Base-by-base conservation (phyloP, 306 rosid genomes). In the Pyrus pyrifolia region DNA sequence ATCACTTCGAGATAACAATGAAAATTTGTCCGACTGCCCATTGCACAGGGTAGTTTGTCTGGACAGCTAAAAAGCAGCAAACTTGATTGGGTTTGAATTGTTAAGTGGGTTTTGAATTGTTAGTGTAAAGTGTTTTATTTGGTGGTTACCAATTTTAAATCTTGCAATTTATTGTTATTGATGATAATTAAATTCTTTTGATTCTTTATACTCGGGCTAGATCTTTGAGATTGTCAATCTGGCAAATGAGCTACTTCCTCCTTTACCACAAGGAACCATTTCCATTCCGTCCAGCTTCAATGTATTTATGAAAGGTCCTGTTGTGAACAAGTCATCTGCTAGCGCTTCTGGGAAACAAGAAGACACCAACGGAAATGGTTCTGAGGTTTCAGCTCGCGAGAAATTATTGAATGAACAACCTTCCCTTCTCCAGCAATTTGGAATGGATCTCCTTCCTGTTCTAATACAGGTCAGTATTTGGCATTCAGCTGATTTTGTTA, bases 151-250 rank as follows among this genome's bases (percentile, higher is more conserved):
- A 19, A 14, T 65, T 22, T 44, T 27, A 4, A n/a, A 33, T 38
- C 22, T 46, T 31, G 30, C 69, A 35, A 53, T 59, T 40, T 58
- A 51, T 49, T 49, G 21, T 49, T 49, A 49, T 15, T 49, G 18
- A 5, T 51, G 55, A 15, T 51, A 51, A 15, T 51, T 21, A 58
- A 58, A 58, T 21, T 2, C 6, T 35, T 14, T 8, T 66, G 12
- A 30, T 61, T 22, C 44, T 19, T 75, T 18, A 25, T 61, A 23
- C 4, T 64, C 13, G 74, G 38, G 59, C 68, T 79, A 96, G 99
- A 96, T 96, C 75, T 96, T 88, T 85, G 99, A 93, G 90, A 92
- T 96, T 75, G 99, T 96, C 71, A 96, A 93, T 85, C 86, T 96
- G 67, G 97, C 94, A 73, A 96, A 96, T 81, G 99, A 96, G 87